Evolutionary conservation across 2,329 filamentous ascomycete species (phyloP), one percentile per base, ranked within the genome.

Genomic region (Talaromyces marneffei): DNA sequence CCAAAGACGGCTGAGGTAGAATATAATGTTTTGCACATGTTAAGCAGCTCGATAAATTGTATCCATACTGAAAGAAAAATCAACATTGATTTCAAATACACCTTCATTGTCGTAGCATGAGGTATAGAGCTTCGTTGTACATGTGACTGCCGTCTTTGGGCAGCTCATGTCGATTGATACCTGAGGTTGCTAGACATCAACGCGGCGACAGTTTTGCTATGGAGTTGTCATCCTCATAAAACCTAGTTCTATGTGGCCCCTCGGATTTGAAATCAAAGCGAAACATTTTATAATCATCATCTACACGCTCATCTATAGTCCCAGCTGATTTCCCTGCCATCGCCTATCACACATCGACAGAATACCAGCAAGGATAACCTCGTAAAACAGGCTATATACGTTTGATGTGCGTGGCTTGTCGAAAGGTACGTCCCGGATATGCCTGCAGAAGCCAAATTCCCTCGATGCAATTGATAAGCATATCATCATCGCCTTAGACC

Each of bases 291-390:
- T 29, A 29, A 5, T n/a, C 44, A 9, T 48, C 44, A 18, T 48
- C 2, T 6, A 10, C 7, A 29, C 25, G 44, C 25, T 29, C 25
- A 29, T 48, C 25, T 25, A 29, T 18, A 8, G 25, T n/a, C 2
- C 37, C 58, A 53, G 29, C 44, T 29, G 7, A 56, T 50, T 33
- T 61, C 57, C 42, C 52, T 55, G 16, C 52, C 52, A 42, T 56
- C 35, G 12, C 59, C 54, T 29, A 61, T 56, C 20, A 61, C 46
- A 31, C 59, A 53, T 7, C 59, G 59, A 57, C 59, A 61, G 40
- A 61, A 61, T 53, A 40, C 57, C 35, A 61, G 31, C 44, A 61
- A 18, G 12, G 59, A 61, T 75, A 42, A 25, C 44, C 29, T 48
- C 7, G 44, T 48, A n/a, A 48, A 29, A 16, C 14, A 48, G n/a